A percentile compares a stretch with the other conserved stretches of the same genome.
Evolutionary conservation across 2,329 filamentous ascomycete genomes (phyloP).

Genomic region (Paraphoma sp.): DNA sequence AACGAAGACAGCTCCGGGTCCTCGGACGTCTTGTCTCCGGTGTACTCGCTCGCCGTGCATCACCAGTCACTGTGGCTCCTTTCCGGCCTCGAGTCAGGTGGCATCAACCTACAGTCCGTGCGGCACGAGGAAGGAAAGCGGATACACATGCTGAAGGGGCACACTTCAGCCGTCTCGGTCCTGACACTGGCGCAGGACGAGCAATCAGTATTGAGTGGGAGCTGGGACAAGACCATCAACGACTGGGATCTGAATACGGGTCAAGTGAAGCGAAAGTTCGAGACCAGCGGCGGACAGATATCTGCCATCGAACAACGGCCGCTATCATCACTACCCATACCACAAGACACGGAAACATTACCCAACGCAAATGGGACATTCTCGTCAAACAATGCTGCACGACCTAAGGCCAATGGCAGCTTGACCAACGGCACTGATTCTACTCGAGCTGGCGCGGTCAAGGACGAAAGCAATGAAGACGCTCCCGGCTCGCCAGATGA

Average conservation of each 20-base stretch:
- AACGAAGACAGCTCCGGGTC: slow-evolving; percentile 80
- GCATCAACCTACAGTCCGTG: slow-evolving; percentile 91
- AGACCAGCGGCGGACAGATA: slow-evolving; percentile 81
- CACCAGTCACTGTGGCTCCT: slow-evolving; percentile 90
- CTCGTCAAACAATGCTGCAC: slow-evolving; percentile 72
- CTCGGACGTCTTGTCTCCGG: slow-evolving; percentile 73
- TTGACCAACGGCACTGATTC: slow-evolving; percentile 49
- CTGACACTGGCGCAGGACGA: slow-evolving; percentile 84
- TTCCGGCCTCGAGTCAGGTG: slow-evolving; percentile 86
- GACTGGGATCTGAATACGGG: slow-evolving; percentile 97
- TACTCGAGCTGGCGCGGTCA: slow-evolving; percentile 33
- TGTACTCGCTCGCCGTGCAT: slow-evolving; percentile 92
- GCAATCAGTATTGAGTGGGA: slow-evolving; percentile 84
- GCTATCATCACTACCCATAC: slow-evolving; percentile 75
- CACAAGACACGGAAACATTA: slow-evolving; percentile 70
- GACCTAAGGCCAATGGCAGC: slow-evolving; percentile 63
- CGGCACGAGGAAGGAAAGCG: slow-evolving; percentile 93
- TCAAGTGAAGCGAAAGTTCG: slow-evolving; percentile 75
- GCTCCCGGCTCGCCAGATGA: slow-evolving; percentile 71
- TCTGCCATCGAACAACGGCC: slow-evolving; percentile 87
- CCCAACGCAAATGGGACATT: slow-evolving; percentile 69
- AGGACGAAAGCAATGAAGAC: slow-evolving; percentile 59
- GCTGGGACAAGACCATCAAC: slow-evolving; percentile 93
- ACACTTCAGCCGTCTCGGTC: slow-evolving; percentile 91
- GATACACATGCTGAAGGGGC: slow-evolving; percentile 79